These are phyloP conservation scores for Dothideomycetes sp. DNA, from an alignment of 2,329 filamentous ascomycete genomes.

Conservation along the genomic window DNA sequence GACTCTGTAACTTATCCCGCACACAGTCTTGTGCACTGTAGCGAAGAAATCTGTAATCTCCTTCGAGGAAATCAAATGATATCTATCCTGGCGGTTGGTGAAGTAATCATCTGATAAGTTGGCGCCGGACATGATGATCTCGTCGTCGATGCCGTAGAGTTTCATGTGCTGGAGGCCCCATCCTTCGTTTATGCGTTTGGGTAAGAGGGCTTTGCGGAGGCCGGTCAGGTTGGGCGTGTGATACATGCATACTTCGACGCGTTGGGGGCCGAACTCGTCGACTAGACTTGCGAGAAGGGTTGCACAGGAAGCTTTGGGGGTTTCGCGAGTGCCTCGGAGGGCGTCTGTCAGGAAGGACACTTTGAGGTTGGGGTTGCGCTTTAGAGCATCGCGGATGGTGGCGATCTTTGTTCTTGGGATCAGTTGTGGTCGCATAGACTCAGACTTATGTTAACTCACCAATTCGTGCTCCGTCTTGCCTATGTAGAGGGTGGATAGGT, in stretches of 20 bases:
- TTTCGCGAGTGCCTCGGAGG: conserved; percentile 81
- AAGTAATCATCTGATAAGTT: conserved; percentile 94
- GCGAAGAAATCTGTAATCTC: conserved; percentile 75
- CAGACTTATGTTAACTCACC: conserved; percentile 29
- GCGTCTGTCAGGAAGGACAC: conserved; percentile 88
- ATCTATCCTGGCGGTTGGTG: conserved; percentile 87
- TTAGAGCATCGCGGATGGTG: conserved; percentile 64
- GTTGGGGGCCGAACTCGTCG: conserved; percentile 66
- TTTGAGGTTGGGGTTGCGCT: conserved; percentile 61
- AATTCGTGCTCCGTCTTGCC: conserved; percentile 87
- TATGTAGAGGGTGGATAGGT: conserved; percentile 93
- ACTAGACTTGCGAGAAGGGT: conserved; percentile 80
- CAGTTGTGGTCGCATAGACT: background rate
- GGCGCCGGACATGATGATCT: conserved; percentile 85
- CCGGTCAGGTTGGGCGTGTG: conserved; percentile 94
- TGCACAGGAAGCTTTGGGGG: conserved; percentile 74
- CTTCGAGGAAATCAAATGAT: conserved; percentile 76
- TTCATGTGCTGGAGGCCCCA: conserved; percentile 99
- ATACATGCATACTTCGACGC: conserved; percentile 93
- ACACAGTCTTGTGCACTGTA: conserved; percentile 63
- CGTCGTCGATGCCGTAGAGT: conserved; percentile 88
- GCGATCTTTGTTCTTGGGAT: conserved; percentile 46
- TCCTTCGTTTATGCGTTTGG: conserved; percentile 87
- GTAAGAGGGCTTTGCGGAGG: conserved; percentile 69
- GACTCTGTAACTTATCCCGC: conserved; percentile 72